A percentile compares a stretch with the other conserved stretches of the same genome.
phyloP scores from a whole-genome alignment of 2,329 filamentous ascomycete genomes.

The Alternaria angustiovoidea region DNA sequence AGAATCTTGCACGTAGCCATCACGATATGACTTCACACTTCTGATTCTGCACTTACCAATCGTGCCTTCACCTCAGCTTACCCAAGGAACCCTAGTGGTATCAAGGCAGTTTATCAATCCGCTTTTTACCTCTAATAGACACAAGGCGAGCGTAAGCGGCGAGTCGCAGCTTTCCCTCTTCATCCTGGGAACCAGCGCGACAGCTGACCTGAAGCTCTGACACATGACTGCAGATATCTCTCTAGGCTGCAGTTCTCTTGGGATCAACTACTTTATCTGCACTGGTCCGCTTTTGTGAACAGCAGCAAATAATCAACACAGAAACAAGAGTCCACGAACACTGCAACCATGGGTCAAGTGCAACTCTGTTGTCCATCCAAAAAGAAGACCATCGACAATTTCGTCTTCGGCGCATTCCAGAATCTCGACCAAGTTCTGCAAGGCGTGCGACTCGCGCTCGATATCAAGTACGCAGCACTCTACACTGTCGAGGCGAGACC shows the following conservation, averaged over 20 bases:
- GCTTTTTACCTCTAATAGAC: not conserved
- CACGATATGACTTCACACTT: not conserved
- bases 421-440: slow-evolving; percentile 20
- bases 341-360: slow-evolving; percentile 6
- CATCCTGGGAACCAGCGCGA: not conserved
- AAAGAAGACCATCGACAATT: slow-evolving; percentile 8
- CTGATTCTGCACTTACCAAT: not conserved
- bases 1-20: not conserved
- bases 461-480: slow-evolving; percentile 16
- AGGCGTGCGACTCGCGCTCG: slow-evolving; percentile 19
- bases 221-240: not conserved
- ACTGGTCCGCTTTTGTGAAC: not conserved
- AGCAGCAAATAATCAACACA: not conserved
- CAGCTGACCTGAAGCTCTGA: not conserved
- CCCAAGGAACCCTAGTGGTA: not conserved
- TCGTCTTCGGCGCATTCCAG: slow-evolving; percentile 19
- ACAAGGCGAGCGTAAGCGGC: not conserved
- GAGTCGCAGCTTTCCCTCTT: not conserved
- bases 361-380: slow-evolving; percentile 21
- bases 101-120: not conserved
- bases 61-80: not conserved
- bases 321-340: not conserved
- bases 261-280: not conserved
- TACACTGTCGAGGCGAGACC: slow-evolving; percentile 20
- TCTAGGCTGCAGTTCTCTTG: not conserved